These are phyloP conservation scores for Trichoderma brevicompactum DNA, from an alignment of 2,329 filamentous ascomycete genomes.

Conservation along the genomic window DNA sequence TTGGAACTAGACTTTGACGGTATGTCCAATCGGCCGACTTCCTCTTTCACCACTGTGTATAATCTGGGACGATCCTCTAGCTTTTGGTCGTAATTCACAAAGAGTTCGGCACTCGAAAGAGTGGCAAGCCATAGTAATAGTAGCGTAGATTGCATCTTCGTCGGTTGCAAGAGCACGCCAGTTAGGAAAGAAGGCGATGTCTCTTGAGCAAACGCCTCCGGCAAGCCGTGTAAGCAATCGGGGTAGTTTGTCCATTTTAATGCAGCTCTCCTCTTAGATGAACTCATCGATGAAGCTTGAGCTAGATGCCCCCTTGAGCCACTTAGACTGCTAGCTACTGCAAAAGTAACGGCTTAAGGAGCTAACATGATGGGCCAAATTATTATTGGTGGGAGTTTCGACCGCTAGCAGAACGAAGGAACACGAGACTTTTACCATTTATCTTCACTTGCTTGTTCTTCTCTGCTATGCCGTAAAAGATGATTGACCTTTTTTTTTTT, in stretches of 20 bases:
- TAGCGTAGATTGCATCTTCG: background rate
- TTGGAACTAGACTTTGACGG: slow-evolving; percentile 15
- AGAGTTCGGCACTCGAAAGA: slow-evolving; percentile 11
- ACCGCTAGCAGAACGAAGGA: background rate
- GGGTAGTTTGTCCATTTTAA: background rate
- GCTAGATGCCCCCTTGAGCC: background rate
- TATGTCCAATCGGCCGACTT: slow-evolving; percentile 23
- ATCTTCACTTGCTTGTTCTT: background rate
- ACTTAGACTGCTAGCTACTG: background rate
- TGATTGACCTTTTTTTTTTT: background rate
- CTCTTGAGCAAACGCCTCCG: too few relatives aligned
- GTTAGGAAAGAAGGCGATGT: background rate
- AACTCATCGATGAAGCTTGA: background rate
- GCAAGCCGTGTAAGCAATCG: background rate
- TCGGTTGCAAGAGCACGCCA: background rate
- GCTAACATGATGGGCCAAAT: background rate
- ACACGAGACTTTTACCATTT: background rate
- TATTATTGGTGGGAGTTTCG: background rate
- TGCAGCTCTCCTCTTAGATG: background rate
- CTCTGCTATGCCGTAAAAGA: background rate
- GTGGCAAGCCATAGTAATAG: background rate
- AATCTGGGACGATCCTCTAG: slow-evolving; percentile 27
- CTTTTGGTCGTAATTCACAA: slow-evolving; percentile 27
- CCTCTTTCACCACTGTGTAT: slow-evolving; percentile 23
- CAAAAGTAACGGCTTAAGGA: background rate